These are phyloP conservation scores for Trichopus zeylanicus DNA, from an alignment of 116 monocot species.

Conservation along the genomic window DNA sequence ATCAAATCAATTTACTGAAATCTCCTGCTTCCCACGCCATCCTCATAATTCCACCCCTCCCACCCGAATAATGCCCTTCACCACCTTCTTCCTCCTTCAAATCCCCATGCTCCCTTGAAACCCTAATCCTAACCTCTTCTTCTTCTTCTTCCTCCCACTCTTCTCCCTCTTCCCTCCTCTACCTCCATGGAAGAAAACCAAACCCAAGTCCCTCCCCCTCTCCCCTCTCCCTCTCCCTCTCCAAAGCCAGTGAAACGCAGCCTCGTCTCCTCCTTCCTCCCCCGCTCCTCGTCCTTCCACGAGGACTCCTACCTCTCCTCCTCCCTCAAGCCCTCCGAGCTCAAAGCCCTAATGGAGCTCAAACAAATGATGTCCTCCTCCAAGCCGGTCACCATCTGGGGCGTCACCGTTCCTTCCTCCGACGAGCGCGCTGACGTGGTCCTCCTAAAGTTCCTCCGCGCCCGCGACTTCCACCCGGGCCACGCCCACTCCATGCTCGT, in stretches of 20 bases:
- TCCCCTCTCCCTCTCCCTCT: constrained; percentile 1
- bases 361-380: constrained; percentile 14
- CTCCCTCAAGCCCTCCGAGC: constrained; percentile 20
- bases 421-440: constrained; percentile 52
- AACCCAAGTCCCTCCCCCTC: too few relatives aligned
- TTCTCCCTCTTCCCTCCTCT: too few relatives aligned
- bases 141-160: too few relatives aligned
- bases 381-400: constrained; percentile 35
- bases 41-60: too few relatives aligned
- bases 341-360: constrained; percentile 5
- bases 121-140: too few relatives aligned
- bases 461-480: constrained; percentile 45
- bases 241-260: constrained; percentile 31
- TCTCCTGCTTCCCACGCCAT: too few relatives aligned
- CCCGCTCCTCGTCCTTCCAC: constrained; percentile 35
- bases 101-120: too few relatives aligned
- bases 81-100: too few relatives aligned
- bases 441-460: constrained; percentile 58
- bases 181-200: too few relatives aligned
- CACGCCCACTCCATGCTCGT: constrained; percentile 63
- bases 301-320: constrained; percentile 36
- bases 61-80: too few relatives aligned
- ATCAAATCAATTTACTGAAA: too few relatives aligned
- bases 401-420: constrained; percentile 15
- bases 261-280: constrained; percentile 31